phyloP scores from a whole-genome alignment of 352 stramenopile genomes.

The Phytophthora rubi region DNA sequence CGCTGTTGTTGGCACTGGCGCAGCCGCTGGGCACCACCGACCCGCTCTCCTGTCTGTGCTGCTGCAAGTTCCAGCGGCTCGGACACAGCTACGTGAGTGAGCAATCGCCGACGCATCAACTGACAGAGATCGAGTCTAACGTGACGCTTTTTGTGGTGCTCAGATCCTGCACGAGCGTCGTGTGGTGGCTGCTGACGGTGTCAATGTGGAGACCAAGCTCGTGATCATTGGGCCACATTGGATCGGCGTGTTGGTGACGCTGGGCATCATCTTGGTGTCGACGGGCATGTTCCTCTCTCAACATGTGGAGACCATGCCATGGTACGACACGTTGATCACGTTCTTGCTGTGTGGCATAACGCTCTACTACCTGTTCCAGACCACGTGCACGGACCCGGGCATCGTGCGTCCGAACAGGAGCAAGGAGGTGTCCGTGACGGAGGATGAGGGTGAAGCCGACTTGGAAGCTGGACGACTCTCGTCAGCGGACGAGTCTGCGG shows the following conservation, averaged over 20 bases:
- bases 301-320: slow-evolving; percentile 54
- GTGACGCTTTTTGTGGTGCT: slow-evolving; percentile 4
- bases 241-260: slow-evolving; percentile 77
- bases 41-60: slow-evolving; percentile 63
- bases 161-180: slow-evolving; percentile 62
- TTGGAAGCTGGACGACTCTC: slow-evolving; percentile 26
- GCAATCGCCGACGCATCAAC: too few relatives aligned
- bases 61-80: slow-evolving; percentile 60
- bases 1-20: slow-evolving; percentile 24
- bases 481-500: slow-evolving; percentile 1
- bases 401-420: slow-evolving; percentile 47
- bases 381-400: slow-evolving; percentile 76
- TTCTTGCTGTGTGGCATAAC: slow-evolving; percentile 60
- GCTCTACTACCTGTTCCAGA: slow-evolving; percentile 76
- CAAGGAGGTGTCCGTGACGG: slow-evolving; percentile 23
- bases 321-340: slow-evolving; percentile 67
- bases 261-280: slow-evolving; percentile 64
- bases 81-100: slow-evolving; percentile 49
- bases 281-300: slow-evolving; percentile 70
- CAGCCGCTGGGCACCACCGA: slow-evolving; percentile 47
- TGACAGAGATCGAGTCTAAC: slow-evolving; percentile 10
- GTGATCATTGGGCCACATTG: slow-evolving; percentile 81
- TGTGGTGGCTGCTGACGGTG: slow-evolving; percentile 30
- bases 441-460: slow-evolving; percentile 31
- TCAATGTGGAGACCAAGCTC: slow-evolving; percentile 34